Percentiles rank a stretch among this genome's conserved stretches.
These are phyloP conservation scores for Penicillium decumbens DNA, from an alignment of 2,329 filamentous ascomycete species.

Conservation along the genomic window DNA sequence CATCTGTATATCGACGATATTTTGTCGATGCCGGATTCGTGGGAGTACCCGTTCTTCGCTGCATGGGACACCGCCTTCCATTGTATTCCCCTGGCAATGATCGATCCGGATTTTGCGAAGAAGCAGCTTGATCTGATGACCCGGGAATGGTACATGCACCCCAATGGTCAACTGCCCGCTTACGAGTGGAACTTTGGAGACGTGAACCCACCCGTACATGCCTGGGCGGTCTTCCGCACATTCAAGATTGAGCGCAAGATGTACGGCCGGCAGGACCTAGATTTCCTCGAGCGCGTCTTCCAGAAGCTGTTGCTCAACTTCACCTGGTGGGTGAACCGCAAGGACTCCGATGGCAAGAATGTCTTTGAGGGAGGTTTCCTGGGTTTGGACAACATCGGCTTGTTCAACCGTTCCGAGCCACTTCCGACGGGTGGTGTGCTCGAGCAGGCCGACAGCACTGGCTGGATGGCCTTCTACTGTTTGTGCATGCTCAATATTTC, in stretches of 20 bases:
- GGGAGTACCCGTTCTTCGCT: constrained; percentile 97
- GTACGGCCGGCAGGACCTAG: constrained; percentile 88
- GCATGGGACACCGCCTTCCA: constrained; percentile 98
- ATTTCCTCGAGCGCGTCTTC: constrained; percentile 94
- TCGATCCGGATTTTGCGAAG: constrained; percentile 96
- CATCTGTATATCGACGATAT: constrained; percentile 95
- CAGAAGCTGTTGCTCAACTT: constrained; percentile 95
- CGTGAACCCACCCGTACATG: constrained; percentile 93
- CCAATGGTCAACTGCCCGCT: constrained; percentile 88
- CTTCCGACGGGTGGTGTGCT: constrained; percentile 87
- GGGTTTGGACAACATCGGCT: constrained; percentile 90
- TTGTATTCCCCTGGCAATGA: constrained; percentile 92
- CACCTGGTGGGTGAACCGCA: constrained; percentile 99
- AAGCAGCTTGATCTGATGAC: constrained; percentile 96
- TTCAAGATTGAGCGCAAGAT: constrained; percentile 99
- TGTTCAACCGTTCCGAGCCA: constrained; percentile 96
- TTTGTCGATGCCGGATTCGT: constrained; percentile 94
- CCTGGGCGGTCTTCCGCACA: constrained; percentile 89
- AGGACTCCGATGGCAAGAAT: constrained; percentile 91
- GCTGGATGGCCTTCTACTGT: constrained; percentile 99
- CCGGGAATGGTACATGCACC: constrained; percentile 97
- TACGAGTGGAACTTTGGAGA: constrained; percentile 98
- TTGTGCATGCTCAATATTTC: constrained; percentile 96
- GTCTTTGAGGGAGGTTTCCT: constrained; percentile 96
- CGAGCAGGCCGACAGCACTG: constrained; percentile 94